Conservation (phyloP, 2,329 filamentous ascomycete species). For the Fusarium virguliforme region DNA sequence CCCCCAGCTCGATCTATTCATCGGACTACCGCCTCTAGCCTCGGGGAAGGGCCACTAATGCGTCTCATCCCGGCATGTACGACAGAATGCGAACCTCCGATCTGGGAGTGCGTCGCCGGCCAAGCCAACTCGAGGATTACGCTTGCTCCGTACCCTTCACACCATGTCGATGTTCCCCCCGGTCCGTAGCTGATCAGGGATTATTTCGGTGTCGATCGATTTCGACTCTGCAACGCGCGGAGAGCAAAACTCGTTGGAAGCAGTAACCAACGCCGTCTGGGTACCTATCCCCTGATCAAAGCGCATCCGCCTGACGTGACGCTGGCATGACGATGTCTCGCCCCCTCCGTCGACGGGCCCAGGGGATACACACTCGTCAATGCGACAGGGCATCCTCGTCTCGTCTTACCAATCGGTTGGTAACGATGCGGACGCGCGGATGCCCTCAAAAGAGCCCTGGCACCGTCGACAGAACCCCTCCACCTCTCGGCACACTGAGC, state of each 20-base stretch:
- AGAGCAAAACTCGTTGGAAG: conserved; percentile 18
- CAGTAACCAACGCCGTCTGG: conserved; percentile 25
- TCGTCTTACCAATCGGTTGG: conserved; percentile 22
- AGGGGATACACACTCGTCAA: conserved; percentile 32
- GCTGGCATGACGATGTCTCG: conserved; percentile 45
- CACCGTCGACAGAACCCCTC: background rate
- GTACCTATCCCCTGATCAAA: conserved; percentile 28
- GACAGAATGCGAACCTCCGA: conserved; percentile 32
- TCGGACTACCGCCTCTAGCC: conserved; percentile 22
- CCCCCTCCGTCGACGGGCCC: conserved; percentile 19
- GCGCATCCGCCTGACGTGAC: conserved; percentile 43
- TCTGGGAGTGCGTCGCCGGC: conserved; percentile 19
- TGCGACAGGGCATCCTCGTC: conserved; percentile 21
- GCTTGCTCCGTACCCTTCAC: conserved; percentile 3
- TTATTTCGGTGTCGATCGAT: conserved; percentile 38
- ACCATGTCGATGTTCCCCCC: background rate
- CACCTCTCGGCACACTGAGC: conserved; percentile 20
- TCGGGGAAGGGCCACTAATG: conserved; percentile 45
- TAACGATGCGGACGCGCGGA: conserved; percentile 6
- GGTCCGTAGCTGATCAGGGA: conserved; percentile 16
- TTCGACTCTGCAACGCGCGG: conserved; percentile 28
- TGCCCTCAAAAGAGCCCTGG: background rate
- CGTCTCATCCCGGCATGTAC: conserved; percentile 47
- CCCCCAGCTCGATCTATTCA: conserved; percentile 34
- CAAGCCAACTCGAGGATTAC: conserved; percentile 17